These are phyloP conservation scores for Schizothecium vesticola DNA, from an alignment of 495 filamentous ascomycete species.

Conservation along the genomic window DNA sequence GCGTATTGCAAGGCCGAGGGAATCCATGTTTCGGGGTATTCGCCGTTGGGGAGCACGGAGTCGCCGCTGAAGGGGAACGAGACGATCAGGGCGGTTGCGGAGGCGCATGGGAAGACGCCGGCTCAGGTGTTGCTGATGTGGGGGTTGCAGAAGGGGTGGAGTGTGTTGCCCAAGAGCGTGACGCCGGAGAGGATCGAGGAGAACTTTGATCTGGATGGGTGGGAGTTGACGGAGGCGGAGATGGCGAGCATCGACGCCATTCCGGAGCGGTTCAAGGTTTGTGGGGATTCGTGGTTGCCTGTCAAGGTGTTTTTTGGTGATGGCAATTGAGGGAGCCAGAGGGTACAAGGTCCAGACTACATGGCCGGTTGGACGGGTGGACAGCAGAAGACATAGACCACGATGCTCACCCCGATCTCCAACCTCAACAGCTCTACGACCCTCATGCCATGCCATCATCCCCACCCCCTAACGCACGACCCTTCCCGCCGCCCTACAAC, in stretches of 20 bases:
- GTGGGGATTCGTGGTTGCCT: conserved; percentile 63
- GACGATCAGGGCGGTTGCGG: conserved; percentile 53
- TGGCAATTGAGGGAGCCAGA: conserved; percentile 48
- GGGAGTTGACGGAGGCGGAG: conserved; percentile 60
- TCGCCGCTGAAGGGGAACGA: conserved; percentile 56
- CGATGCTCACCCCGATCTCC: neutral
- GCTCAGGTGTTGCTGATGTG: conserved; percentile 65
- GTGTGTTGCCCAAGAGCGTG: conserved; percentile 66
- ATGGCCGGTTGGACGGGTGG: neutral
- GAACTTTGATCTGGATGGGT: conserved; percentile 60
- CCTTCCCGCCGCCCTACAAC: conserved; percentile 24
- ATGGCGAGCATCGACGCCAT: conserved; percentile 56
- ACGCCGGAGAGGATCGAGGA: conserved; percentile 57
- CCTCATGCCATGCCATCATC: neutral
- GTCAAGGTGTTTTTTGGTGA: conserved; percentile 84
- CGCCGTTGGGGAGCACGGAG: conserved; percentile 54
- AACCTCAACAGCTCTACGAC: neutral
- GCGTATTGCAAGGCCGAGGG: conserved; percentile 63
- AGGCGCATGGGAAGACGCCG: conserved; percentile 60
- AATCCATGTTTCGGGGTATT: conserved; percentile 66
- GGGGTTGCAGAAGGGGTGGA: conserved; percentile 68
- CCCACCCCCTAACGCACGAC: neutral
- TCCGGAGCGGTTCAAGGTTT: conserved; percentile 69
- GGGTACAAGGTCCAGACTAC: neutral
- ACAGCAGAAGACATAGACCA: neutral